Percentiles rank a stretch among this genome's conserved stretches.
These are phyloP conservation scores for Cyclocybe cylindracea DNA, from an alignment of 768 basidiomycete genomes.

Conservation along the genomic window DNA sequence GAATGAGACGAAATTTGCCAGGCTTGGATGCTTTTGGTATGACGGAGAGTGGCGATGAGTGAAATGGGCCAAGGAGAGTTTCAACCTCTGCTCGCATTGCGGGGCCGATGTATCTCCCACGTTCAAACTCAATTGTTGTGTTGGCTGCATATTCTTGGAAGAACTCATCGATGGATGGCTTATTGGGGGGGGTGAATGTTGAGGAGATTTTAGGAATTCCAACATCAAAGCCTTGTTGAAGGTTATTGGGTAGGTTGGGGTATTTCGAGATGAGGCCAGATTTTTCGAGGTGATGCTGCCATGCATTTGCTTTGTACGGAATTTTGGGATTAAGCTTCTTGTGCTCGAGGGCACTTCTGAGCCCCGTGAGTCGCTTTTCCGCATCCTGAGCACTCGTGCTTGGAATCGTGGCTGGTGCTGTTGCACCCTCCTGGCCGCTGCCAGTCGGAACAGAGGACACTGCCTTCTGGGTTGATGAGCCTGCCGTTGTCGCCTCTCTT, in stretches of 20 bases:
- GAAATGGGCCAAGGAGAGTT: background rate
- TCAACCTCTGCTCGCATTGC: constrained; percentile 5
- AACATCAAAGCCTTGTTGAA: constrained; percentile 24
- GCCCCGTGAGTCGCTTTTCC: constrained; percentile 37
- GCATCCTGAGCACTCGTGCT: constrained; percentile 47
- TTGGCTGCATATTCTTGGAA: constrained; percentile 12
- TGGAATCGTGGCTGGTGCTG: constrained; percentile 16
- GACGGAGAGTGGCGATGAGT: background rate
- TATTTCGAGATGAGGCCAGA: too few species aligned
- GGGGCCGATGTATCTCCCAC: constrained; percentile 29
- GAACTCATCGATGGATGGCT: constrained; percentile 11
- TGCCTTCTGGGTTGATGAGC: constrained; percentile 21
- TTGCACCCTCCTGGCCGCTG: constrained; percentile 28
- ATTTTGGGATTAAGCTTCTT: too few species aligned
- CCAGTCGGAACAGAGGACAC: constrained; percentile 35
- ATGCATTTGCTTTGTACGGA: too few species aligned
- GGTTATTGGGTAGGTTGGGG: too few species aligned
- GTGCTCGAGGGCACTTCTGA: constrained; percentile 34
- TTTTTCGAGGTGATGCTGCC: too few species aligned
- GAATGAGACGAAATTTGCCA: background rate
- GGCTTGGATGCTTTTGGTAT: background rate
- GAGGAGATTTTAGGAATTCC: constrained; percentile 26
- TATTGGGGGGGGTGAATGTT: constrained; percentile 27
- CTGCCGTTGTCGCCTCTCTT: constrained; percentile 11
- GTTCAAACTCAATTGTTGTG: constrained; percentile 15